Evolutionary conservation across 495 filamentous ascomycete species (phyloP), one percentile per base, ranked within the genome.

Genomic region (Chaetomidium leptoderma): DNA sequence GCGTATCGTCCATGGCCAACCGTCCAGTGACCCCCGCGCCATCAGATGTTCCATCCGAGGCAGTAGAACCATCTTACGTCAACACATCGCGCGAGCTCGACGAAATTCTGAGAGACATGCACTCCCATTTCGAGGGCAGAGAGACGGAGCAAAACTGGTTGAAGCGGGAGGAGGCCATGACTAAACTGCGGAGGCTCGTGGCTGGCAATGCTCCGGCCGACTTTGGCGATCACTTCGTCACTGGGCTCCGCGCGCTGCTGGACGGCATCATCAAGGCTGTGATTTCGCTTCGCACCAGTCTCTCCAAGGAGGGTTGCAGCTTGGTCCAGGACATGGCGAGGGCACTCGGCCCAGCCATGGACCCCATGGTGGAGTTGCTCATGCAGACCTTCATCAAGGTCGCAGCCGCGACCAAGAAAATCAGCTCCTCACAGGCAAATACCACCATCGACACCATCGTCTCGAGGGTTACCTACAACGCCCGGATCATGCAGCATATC

Each of bases 91-190:
- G 88, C 49, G 90, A 97, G 44, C 70, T 97, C 19, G 91, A 97
- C 48, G 91, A 96, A 24, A 83, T 86, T 5, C 83, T 95, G 62
- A 81, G 80, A 39, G 83, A 84, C 11, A 96, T 99, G 90, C 74
- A 83, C 29, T 78, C 78, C 32, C 79, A 76, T 65, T 97, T 97
- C 63, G 91, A 97, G 60, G 92, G 92, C 37, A 90, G 81, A 64
- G 93, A 98, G 72, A 84, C 87, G 0, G 93, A 97, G 64, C 78
- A 86, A 26, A 98, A 98, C 64, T 98, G 93, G 91, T 64, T 86
- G 63, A 81, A 84, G 52, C 81, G 95, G 67, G 92, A 97, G 63
- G 86, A 91, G 73, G 86, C 79, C 64, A 77, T 88, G 26, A 78
- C 80, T 19, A 89, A 87, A 55, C 70, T 97, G 10, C 85, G 92